Base-by-base conservation (phyloP, 805 yeast species). In the Ogataea siamensis region DNA sequence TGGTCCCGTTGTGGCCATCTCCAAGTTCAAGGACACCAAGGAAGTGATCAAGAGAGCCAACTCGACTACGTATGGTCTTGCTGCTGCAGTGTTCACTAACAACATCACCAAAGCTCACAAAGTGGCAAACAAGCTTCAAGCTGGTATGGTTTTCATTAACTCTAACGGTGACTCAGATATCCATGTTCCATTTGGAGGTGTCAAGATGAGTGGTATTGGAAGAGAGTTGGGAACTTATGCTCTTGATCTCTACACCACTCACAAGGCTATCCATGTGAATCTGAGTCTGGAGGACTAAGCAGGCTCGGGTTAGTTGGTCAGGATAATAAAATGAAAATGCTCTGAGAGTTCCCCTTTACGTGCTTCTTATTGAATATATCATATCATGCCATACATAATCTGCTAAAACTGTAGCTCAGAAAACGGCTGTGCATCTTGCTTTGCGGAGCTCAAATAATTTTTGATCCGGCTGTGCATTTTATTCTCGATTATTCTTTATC, bases 1-100 rank as follows among this genome's bases (percentile, higher is more conserved):
- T 47, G 93, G 93, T 36, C 93, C 93, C 26, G 88, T 83, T 42
- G 84, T 82, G 34, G 71, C 85, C 15, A 70, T 80, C 41, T 66
- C 80, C 48, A 83, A 80, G 63, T 83, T 83, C 65, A 65, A 65
- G 53, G 74, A 80, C 39, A 66, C 71, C 39, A 85, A 80, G 40
- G 87, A 83, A 55, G 88, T 71, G 40, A 68, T 83, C 41, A 63
- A 64, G 32, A 66, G 73, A 62, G 87, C 89, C 24, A 83, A 83
- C 60, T 72, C 73, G 59, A 71, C 87, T 27, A 74, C 73, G 38
- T 83, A 79, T 54, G 93, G 91, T 50, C 73, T 83, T 57, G 89
- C 87, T 58, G 86, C 89, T 45, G 87, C 87, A 60, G 66, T 83
- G 39, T 87, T 83, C 67, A 75, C 87, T 25, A 68, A 74, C 50